These are phyloP conservation scores for Colletotrichum sp. DNA, from an alignment of 2,329 filamentous ascomycete species.

Conservation along the genomic window DNA sequence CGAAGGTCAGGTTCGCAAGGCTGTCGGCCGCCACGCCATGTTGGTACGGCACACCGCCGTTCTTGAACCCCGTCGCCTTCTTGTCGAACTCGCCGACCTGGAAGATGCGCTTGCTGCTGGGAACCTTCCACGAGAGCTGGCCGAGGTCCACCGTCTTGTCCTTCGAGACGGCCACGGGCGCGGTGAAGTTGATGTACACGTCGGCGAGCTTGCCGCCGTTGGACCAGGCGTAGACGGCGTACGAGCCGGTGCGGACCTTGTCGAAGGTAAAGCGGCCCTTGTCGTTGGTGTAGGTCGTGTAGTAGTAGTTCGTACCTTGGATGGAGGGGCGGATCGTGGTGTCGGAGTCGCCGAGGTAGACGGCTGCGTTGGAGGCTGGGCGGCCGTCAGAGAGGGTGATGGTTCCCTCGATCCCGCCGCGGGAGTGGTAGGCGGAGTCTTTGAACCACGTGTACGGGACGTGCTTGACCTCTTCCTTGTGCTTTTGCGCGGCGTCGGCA, in stretches of 20 bases:
- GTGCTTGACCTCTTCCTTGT: constrained; percentile 35
- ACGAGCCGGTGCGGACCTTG: constrained; percentile 43
- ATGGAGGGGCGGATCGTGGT: constrained; percentile 26
- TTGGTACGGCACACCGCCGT: constrained; percentile 39
- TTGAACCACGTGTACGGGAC: constrained; percentile 52
- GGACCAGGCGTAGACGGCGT: constrained; percentile 49
- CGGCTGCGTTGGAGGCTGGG: constrained; percentile 44
- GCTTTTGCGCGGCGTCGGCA: constrained; percentile 37
- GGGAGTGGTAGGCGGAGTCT: constrained; percentile 42
- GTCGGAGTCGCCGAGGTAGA: constrained; percentile 50
- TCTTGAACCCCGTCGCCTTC: constrained; percentile 43
- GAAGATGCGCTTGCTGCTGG: constrained; percentile 36
- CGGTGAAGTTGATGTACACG: constrained; percentile 43
- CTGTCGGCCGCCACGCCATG: constrained; percentile 44
- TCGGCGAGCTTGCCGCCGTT: constrained; percentile 43
- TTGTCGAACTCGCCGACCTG: constrained; percentile 50
- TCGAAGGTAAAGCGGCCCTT: constrained; percentile 43
- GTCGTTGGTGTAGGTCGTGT: constrained; percentile 44
- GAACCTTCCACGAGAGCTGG: neutral
- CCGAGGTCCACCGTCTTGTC: constrained; percentile 21
- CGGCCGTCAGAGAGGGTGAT: constrained; percentile 46
- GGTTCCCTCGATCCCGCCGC: constrained; percentile 42
- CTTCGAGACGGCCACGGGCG: constrained; percentile 35
- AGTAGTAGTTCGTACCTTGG: constrained; percentile 39
- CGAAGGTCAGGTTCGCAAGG: constrained; percentile 46